Evolutionary conservation across 805 yeast species (phyloP).

Genomic region (Pichia scutulata): DNA sequence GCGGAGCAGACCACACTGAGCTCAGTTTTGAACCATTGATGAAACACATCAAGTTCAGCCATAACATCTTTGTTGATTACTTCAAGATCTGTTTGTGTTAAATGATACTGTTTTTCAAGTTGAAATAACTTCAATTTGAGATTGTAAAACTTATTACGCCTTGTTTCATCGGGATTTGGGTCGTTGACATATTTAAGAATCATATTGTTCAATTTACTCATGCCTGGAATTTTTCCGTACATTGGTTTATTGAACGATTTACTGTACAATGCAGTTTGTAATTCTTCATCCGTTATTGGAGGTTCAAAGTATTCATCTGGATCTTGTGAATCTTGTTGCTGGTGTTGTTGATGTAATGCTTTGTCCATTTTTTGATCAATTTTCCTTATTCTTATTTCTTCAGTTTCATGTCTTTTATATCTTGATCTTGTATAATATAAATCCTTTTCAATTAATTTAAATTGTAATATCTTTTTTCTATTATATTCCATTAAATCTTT

Average conservation of each 20-base stretch:
- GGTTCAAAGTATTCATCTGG: slow-evolving; percentile 13
- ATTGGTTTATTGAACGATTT: slow-evolving; percentile 21
- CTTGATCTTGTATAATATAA: slow-evolving; percentile 20
- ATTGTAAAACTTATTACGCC: slow-evolving; percentile 25
- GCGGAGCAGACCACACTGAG: slow-evolving; percentile 14
- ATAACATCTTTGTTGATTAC: slow-evolving; percentile 20
- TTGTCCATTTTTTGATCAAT: slow-evolving; percentile 26
- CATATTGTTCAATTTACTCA: slow-evolving; percentile 28
- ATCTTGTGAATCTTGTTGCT: slow-evolving; percentile 11
- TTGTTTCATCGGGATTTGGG: slow-evolving; percentile 28
- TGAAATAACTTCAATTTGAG: slow-evolving; percentile 26
- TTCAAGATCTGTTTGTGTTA: slow-evolving; percentile 21
- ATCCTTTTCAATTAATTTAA: slow-evolving; percentile 22
- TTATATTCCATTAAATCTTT: slow-evolving; percentile 29
- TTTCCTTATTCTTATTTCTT: slow-evolving; percentile 25
- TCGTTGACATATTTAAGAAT: slow-evolving; percentile 28
- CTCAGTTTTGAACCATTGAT: slow-evolving; percentile 26
- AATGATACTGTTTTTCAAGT: slow-evolving; percentile 24
- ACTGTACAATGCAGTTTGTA: slow-evolving; percentile 25
- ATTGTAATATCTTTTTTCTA: slow-evolving; percentile 28
- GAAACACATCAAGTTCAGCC: slow-evolving; percentile 23
- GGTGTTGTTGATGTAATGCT: slow-evolving; percentile 9
- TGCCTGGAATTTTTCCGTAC: slow-evolving; percentile 30
- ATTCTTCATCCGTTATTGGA: slow-evolving; percentile 27
- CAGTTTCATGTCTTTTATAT: slow-evolving; percentile 21